Base-by-base conservation (phyloP, 768 basidiomycete genomes). In the Lactifluus subvellereus region DNA sequence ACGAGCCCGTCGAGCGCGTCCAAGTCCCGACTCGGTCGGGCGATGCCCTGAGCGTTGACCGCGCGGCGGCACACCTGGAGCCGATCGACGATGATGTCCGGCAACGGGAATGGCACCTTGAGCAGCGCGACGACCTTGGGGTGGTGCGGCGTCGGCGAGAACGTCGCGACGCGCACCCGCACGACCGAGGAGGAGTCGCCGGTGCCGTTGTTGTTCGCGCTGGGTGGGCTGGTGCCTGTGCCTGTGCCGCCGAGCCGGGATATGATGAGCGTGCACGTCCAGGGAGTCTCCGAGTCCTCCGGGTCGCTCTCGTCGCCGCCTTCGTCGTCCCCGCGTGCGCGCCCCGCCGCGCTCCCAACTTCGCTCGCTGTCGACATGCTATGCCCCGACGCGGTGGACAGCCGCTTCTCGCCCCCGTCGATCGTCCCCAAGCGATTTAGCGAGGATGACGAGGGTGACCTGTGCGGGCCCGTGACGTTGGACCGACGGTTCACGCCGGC, bases 261-360 rank as follows among this genome's bases (percentile, higher is more conserved):
- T 38, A 88, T 77, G 63, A 86, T 83, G 66, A 94, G 78, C n/a
- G 84, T 85, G 71, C 95, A 98, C 51, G 87, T 85, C 94, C 94
- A 98, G 0, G 96, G 94, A 27, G 93, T 94, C 74, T 98, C 95
- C 49, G 91, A 92, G 70, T 98, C 96, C 71, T 98, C 95, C 0
- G 94, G 91, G 67, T 98, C 96, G 63, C 90, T 93, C 50, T 94
- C 47, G 32, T 47, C 93, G 16, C 89, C 86, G 0, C 80, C 91
- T 2, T 82, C 80, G 53, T 86, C 84, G 14, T 73, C 69, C 10
- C 68, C 55, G 14, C 40, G 45, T n/a, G 27, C 60, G 45, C 45
- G 43, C 20, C 60, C 60, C 22, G 59, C 42, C 32, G 60, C 14
- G 43, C 57, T 55, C 14, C 54, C 54, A 20, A 58, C 33, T 38